Evolutionary conservation across 106 monocot species (phyloP).

Genomic region (Dioscorea alata): DNA sequence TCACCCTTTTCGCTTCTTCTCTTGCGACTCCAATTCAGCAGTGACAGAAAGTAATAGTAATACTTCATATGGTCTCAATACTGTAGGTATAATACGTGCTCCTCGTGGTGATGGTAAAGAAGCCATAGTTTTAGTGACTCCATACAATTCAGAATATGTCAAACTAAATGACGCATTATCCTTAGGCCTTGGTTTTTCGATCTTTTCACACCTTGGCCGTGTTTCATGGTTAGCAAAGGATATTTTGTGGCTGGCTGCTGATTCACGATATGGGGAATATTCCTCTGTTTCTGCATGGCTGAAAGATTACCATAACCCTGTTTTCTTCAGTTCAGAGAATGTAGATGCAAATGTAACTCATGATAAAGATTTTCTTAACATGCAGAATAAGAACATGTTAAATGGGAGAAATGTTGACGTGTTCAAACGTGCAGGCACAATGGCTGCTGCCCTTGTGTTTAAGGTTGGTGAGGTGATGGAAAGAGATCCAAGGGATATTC

Average conservation of each 20-base stretch:
- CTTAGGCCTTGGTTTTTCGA: constrained; percentile 69
- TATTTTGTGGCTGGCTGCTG: constrained; percentile 88
- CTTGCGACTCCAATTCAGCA: constrained; percentile 16
- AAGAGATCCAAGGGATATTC: constrained; percentile 44
- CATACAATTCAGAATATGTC: constrained; percentile 62
- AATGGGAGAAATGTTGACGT: constrained; percentile 16
- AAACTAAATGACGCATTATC: constrained; percentile 46
- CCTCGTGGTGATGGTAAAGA: constrained; percentile 95
- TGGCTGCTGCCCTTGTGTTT: constrained; percentile 79
- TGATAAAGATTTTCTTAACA: constrained; percentile 18
- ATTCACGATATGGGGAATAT: constrained; percentile 79
- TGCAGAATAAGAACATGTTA: constrained; percentile 2
- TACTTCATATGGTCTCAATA: constrained; percentile 42
- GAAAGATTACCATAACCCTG: constrained; percentile 73
- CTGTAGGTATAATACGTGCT: constrained; percentile 77
- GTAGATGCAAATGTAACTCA: constrained; percentile 18
- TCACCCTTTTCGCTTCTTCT: constrained; percentile 68
- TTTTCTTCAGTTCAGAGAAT: constrained; percentile 27
- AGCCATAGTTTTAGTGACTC: constrained; percentile 82
- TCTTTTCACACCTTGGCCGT: constrained; percentile 69
- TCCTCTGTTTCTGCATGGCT: constrained; percentile 71
- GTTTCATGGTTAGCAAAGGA: constrained; percentile 88
- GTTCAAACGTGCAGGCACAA: constrained; percentile 87
- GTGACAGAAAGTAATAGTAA: constrained; percentile 20
- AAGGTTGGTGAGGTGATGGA: constrained; percentile 51